phyloP scores from a whole-genome alignment of 208 protist genomes.

The Strigomonas culicis region DNA sequence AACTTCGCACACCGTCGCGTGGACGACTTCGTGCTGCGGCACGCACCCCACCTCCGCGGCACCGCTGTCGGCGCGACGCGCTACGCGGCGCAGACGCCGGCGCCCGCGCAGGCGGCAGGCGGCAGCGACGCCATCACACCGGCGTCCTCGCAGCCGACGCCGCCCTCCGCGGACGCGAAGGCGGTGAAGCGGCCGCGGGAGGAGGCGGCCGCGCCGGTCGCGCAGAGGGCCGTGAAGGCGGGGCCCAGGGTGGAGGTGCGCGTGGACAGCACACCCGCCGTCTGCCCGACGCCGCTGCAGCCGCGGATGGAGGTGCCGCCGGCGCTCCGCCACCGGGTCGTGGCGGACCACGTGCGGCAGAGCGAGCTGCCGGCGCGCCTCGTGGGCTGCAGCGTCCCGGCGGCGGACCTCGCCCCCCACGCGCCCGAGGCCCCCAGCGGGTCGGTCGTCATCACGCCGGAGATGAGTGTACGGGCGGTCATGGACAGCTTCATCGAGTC shows the following conservation, averaged over 20 bases:
- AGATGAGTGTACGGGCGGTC: conserved; percentile 36
- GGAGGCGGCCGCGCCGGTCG: neutral
- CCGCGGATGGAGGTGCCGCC: conserved; percentile 50
- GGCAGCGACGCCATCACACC: neutral
- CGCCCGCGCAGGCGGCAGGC: neutral
- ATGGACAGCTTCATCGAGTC: conserved; percentile 43
- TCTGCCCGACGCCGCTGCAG: conserved; percentile 55
- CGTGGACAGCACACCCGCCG: conserved; percentile 4
- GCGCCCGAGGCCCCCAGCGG: neutral
- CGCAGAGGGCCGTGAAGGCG: neutral
- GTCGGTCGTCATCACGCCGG: conserved; percentile 9
- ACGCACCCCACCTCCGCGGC: conserved; percentile 45
- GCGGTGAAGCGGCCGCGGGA: neutral
- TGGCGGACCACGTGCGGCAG: conserved; percentile 58
- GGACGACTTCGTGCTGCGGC: conserved; percentile 75
- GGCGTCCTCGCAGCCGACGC: neutral
- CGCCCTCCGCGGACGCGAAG: neutral
- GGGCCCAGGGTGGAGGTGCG: conserved; percentile 1
- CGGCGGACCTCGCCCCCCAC: conserved; percentile 18
- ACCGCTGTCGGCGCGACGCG: conserved; percentile 45
- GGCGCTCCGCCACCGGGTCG: conserved; percentile 42
- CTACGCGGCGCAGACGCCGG: conserved; percentile 1
- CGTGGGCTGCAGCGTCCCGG: conserved; percentile 25
- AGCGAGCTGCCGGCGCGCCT: conserved; percentile 50
- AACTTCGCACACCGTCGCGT: conserved; percentile 66